phyloP scores from a whole-genome alignment of 2,329 filamentous ascomycete genomes.

The Aspergillus glaucus region DNA sequence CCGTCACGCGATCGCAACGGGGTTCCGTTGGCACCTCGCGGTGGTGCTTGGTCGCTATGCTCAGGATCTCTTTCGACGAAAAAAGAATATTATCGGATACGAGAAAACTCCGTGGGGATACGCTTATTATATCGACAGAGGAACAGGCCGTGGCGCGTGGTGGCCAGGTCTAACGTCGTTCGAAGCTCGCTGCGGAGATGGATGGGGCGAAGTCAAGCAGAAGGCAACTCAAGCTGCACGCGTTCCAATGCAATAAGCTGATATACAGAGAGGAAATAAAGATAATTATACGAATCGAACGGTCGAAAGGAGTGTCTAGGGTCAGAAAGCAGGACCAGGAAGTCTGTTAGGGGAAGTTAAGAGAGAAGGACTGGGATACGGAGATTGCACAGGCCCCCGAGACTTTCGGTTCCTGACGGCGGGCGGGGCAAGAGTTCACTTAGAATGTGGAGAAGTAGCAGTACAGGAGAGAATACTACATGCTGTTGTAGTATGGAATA shows the following conservation, averaged over 20 bases:
- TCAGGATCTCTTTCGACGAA: neutral
- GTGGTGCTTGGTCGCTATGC: conserved; percentile 5
- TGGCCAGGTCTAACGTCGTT: conserved; percentile 1
- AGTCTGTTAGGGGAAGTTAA: neutral
- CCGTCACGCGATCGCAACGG: conserved; percentile 6
- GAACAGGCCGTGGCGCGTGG: neutral
- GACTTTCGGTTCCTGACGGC: neutral
- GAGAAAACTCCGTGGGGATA: neutral
- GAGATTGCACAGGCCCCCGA: neutral
- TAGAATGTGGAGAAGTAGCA: neutral
- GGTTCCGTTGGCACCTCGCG: conserved; percentile 7
- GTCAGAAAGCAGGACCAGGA: neutral
- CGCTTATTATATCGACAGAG: neutral
- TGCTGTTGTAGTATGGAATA: no score
- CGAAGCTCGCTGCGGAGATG: neutral
- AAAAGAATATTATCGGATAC: neutral
- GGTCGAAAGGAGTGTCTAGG: neutral
- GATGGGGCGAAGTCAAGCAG: neutral
- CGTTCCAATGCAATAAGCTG: neutral
- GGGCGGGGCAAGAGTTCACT: neutral
- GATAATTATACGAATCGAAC: neutral
- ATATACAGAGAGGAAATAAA: neutral
- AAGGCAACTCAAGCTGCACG: neutral
- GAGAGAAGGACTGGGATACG: neutral
- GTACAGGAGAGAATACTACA: neutral